Evolutionary conservation across 441 rosid species (phyloP).

Genomic region (Bocquillonia castaneifolia): DNA sequence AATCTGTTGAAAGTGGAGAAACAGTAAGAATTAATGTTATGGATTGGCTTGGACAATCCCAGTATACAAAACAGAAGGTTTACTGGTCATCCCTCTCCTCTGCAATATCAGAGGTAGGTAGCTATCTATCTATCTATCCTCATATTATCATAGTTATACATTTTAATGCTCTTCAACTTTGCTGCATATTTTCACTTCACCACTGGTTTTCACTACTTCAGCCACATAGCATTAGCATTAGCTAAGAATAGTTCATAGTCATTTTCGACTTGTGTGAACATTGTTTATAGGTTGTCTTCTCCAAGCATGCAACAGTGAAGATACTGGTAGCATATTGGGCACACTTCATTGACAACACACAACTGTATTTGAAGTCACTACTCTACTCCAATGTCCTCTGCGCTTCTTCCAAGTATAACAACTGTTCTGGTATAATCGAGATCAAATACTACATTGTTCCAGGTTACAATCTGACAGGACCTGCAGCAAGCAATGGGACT

Average conservation of each 20-base stretch:
- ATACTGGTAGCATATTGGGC: conserved; percentile 83
- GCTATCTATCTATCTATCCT: too few relatives aligned
- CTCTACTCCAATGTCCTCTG: conserved; percentile 75
- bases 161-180: neutral
- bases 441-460: conserved; percentile 70
- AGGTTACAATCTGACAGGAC: conserved; percentile 75
- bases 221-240: neutral
- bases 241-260: too few relatives aligned
- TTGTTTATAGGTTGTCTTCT: conserved; percentile 52
- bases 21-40: conserved; percentile 69
- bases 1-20: conserved; percentile 54
- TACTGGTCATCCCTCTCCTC: conserved; percentile 76
- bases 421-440: conserved; percentile 66
- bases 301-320: conserved; percentile 78
- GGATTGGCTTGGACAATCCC: conserved; percentile 97
- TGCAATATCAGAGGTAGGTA: conserved; percentile 76
- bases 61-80: conserved; percentile 43
- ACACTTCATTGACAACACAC: conserved; percentile 64
- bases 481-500: conserved; percentile 46
- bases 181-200: neutral
- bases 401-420: conserved; percentile 52
- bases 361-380: conserved; percentile 60
- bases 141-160: too few relatives aligned
- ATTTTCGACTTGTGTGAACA: too few relatives aligned
- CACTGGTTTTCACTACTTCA: too few relatives aligned